phyloP scores from a whole-genome alignment of 2,329 filamentous ascomycete genomes.

The Cladosporium sp. region DNA sequence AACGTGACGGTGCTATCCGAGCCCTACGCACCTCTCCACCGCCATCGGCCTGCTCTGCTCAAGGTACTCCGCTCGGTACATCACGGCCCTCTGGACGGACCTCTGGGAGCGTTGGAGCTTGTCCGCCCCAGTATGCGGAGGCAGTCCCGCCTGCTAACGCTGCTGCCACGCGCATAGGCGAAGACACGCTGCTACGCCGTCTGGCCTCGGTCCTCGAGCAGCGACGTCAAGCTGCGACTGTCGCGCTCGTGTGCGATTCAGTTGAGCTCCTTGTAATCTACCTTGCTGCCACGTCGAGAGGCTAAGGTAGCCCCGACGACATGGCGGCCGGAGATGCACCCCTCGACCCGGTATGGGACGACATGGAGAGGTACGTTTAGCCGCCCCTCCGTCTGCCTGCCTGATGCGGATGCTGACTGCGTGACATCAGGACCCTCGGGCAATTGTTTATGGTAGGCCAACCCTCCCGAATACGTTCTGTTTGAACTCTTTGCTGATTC shows the following conservation, averaged over 20 bases:
- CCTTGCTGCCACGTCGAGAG: slow-evolving; percentile 6
- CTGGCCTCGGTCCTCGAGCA: not conserved
- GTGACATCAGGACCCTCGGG: slow-evolving; percentile 45
- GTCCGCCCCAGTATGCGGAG: slow-evolving; percentile 13
- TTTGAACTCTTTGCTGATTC: slow-evolving; percentile 28
- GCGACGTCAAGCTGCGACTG: slow-evolving; percentile 10
- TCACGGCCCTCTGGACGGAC: not conserved
- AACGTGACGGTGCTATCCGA: slow-evolving; percentile 17
- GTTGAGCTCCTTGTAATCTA: not conserved
- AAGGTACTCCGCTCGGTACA: not conserved
- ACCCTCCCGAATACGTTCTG: slow-evolving; percentile 16
- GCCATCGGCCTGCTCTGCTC: not conserved
- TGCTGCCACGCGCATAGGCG: slow-evolving; percentile 8
- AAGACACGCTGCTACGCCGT: slow-evolving; percentile 13
- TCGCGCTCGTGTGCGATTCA: slow-evolving; percentile 3
- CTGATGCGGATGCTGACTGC: slow-evolving; percentile 27
- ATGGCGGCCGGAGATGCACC: slow-evolving; percentile 48
- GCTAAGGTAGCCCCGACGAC: slow-evolving; percentile 54
- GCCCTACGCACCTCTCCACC: not conserved
- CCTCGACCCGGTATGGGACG: slow-evolving; percentile 64
- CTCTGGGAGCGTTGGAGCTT: not conserved
- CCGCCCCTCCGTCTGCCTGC: not conserved
- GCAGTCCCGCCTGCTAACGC: slow-evolving; percentile 10
- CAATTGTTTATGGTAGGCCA: slow-evolving; percentile 41
- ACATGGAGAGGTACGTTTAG: slow-evolving; percentile 69